Conservation (phyloP, 805 yeast genomes). For the Brettanomyces anomalus region DNA sequence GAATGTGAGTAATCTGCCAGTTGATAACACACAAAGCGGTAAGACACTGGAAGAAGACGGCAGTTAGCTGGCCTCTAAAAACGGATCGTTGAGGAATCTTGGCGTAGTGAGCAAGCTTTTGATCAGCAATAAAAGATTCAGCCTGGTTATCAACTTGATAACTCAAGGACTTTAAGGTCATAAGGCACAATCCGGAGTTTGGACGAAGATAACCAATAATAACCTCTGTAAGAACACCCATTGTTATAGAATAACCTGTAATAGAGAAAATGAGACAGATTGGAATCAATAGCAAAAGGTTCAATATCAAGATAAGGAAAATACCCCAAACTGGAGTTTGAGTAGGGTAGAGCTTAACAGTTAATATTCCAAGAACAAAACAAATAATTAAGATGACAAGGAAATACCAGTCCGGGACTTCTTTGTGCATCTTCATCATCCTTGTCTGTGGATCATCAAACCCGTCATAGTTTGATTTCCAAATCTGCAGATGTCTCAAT, state of each 20-base stretch:
- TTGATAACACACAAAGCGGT: constrained; percentile 30
- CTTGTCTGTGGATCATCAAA: constrained; percentile 26
- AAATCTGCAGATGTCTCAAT: background rate
- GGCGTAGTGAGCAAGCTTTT: constrained; percentile 55
- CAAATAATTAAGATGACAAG: constrained; percentile 28
- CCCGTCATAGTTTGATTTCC: constrained; percentile 1
- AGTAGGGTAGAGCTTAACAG: constrained; percentile 32
- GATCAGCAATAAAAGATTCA: constrained; percentile 39
- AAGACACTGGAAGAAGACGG: constrained; percentile 21
- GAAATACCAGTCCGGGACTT: constrained; percentile 72
- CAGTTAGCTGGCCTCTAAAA: constrained; percentile 39
- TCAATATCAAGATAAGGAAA: constrained; percentile 42
- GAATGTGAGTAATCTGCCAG: constrained; percentile 26
- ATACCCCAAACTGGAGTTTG: constrained; percentile 57
- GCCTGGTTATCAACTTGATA: constrained; percentile 46
- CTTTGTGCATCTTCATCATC: constrained; percentile 48
- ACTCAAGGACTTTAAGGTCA: constrained; percentile 51
- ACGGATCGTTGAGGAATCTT: constrained; percentile 54
- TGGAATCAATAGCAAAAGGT: constrained; percentile 48
- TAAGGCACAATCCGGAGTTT: constrained; percentile 48
- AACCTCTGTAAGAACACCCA: constrained; percentile 53
- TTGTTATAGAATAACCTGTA: constrained; percentile 48
- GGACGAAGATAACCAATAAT: constrained; percentile 57
- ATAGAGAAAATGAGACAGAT: constrained; percentile 51
- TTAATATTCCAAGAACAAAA: constrained; percentile 22